Percentiles rank a stretch among this genome's conserved stretches.
Evolutionary conservation across 2,329 filamentous ascomycete genomes (phyloP).

Genomic region (Fusarium globosum): DNA sequence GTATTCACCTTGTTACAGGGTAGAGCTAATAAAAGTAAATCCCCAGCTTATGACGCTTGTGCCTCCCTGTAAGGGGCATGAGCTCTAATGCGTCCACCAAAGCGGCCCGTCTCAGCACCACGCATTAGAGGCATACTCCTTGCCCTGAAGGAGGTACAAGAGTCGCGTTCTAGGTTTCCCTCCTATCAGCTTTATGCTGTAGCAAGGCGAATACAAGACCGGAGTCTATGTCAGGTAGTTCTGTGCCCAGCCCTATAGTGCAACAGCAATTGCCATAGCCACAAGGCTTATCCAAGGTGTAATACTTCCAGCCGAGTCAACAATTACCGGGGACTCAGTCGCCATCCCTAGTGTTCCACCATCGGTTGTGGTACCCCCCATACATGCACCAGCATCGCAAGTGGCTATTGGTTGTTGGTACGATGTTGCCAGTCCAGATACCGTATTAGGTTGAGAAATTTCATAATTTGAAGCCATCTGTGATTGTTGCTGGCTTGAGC

Average conservation of each 20-base stretch:
- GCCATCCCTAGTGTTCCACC: not conserved
- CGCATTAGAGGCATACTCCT: not conserved
- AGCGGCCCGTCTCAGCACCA: not conserved
- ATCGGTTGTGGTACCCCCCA: not conserved
- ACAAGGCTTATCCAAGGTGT: not conserved
- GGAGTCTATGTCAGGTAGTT: not conserved
- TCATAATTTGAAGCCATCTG: not conserved
- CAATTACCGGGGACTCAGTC: not conserved
- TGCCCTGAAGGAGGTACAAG: not conserved
- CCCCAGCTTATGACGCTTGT: not conserved
- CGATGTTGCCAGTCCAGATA: not conserved
- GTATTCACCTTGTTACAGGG: not conserved
- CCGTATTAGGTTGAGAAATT: not conserved
- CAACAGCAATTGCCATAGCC: not conserved
- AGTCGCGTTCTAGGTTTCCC: not conserved
- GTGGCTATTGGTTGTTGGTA: not conserved
- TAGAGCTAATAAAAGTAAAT: accelerated
- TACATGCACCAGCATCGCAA: not conserved
- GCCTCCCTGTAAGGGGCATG: not conserved
- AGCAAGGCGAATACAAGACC: not conserved
- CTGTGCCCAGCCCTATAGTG: not conserved
- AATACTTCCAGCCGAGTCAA: not conserved
- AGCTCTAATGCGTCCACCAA: not conserved
- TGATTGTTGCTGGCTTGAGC: not conserved
- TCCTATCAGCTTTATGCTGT: not conserved